Evolutionary conservation across 495 filamentous ascomycete genomes (phyloP), one percentile per base, ranked within the genome.

Genomic region (Penicillium crystallinum): DNA sequence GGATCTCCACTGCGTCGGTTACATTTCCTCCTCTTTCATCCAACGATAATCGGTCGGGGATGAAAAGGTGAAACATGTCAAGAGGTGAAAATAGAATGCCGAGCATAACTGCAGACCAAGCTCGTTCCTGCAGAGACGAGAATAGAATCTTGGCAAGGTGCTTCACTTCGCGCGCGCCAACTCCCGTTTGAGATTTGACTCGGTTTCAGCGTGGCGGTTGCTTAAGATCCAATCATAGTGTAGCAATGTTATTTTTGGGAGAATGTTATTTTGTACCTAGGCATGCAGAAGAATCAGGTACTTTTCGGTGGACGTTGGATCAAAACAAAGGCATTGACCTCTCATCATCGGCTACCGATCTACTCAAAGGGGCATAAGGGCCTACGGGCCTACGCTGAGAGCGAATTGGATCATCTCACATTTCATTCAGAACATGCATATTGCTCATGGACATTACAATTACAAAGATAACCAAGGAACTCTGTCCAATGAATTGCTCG

Each of bases 91-190:
- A 58, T 55, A 51, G 46, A 34, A 35, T 39, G 17, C 25, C 31
- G 15, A 45, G 12, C 8, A 29, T 39, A 31, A 17, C 14, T 14
- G 25, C 18, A 5, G 22, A 29, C 15, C 17, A 25, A 27, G 14
- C 18, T 41, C 12, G 25, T 10, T 35, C 6, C n/a, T 52, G 39
- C 17, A 53, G 50, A n/a, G 7, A 34, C 30, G 4, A 8, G n/a
- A 45, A 31, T 18, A 37, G 41, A 5, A 34, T 40, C 21, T 42
- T 25, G 14, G 1, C 18, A 36, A 27, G 23, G 48, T 39, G 55
- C 52, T 58, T 59, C 42, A 56, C 18, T 52, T 64, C 55, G 62
- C 62, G 62, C 62, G 62, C 62, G 62, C 53, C 38, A 62, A 56
- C 22, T 46, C 46, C 8, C 27, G 38, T 36, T 44, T 42, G 46